Evolutionary conservation across 305 asterid species (phyloP).

Genomic region (Fraxinus angustifolia): DNA sequence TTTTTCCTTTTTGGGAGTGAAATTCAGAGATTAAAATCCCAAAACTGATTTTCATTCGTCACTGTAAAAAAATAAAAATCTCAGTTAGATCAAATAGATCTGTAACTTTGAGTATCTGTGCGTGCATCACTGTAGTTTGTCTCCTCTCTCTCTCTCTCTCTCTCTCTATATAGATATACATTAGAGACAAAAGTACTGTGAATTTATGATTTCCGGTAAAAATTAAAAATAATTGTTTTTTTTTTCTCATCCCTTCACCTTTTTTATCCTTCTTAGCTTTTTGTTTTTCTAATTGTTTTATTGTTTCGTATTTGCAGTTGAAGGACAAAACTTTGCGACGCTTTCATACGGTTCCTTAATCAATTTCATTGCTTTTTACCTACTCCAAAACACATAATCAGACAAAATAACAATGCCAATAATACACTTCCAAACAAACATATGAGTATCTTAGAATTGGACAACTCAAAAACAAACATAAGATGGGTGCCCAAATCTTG

Average conservation of each 20-base stretch:
- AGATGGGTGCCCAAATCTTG: background rate
- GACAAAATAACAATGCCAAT: background rate
- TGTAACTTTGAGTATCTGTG: background rate
- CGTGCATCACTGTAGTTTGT: background rate
- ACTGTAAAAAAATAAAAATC: conserved; percentile 19
- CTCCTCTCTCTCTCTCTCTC: background rate
- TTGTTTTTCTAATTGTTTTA: background rate
- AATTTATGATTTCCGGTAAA: background rate
- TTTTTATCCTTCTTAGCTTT: background rate
- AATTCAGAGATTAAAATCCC: conserved; percentile 30
- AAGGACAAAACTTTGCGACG: background rate
- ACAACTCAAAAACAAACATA: background rate
- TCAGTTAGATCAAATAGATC: conserved; percentile 5
- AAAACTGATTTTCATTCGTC: conserved; percentile 32
- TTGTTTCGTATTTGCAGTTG: background rate
- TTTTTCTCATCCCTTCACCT: background rate
- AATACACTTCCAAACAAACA: background rate
- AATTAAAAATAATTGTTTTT: background rate
- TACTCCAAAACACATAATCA: background rate
- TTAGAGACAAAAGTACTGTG: background rate
- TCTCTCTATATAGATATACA: background rate
- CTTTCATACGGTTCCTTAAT: background rate
- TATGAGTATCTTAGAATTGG: background rate
- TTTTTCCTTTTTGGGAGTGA: conserved; percentile 28
- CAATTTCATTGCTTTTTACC: background rate